Evolutionary conservation across 2,329 filamentous ascomycete genomes (phyloP), one percentile per base, ranked within the genome.

Genomic region (Pyricularia grisea): DNA sequence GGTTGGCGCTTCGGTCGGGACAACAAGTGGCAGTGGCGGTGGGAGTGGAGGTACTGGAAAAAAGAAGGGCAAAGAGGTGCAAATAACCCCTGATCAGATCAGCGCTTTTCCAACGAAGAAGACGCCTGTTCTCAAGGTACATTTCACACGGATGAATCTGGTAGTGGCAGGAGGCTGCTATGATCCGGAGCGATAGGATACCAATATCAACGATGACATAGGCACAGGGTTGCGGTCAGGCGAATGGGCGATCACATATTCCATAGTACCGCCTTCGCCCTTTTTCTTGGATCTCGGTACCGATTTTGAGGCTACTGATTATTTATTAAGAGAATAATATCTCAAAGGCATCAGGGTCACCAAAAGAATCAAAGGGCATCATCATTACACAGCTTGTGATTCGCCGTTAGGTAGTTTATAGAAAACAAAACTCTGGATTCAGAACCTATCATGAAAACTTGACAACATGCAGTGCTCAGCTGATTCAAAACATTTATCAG

Each of bases 91-190:
- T 0, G 95, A 99, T 76, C 95, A 98, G 80, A 96, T 99, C 80
- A 93, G 89, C 72, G 94, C 92, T 0, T 98, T 97, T 77, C 90
- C 93, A 0, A 98, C 95, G 4, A 99, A 99, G 86, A 97, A 97
- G 81, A 94, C 91, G 20, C 94, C 94, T 0, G 92, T 98, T 12
- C 92, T 96, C 79, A 95, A 94, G 80, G 94, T 97, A 68, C 88
- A 91, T 75, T 97, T 97, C 75, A 98, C 95, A 3, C 85, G 93
- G 71, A 97, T 97, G 92, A 99, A 99, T 77, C 79, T 98, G 72
- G 90, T 97, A 14, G 84, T 98, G 71, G 93, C 93, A 27, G 93
- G 92, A 65, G 93, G 94, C 28, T 89, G 87, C 74, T 90, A 88
- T 74, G 84, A 88, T 68, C 83, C 85, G 12, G 72, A 78, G 42